Evolutionary conservation across 2,329 filamentous ascomycete species (phyloP).

Genomic region (Didymella arachidicola): DNA sequence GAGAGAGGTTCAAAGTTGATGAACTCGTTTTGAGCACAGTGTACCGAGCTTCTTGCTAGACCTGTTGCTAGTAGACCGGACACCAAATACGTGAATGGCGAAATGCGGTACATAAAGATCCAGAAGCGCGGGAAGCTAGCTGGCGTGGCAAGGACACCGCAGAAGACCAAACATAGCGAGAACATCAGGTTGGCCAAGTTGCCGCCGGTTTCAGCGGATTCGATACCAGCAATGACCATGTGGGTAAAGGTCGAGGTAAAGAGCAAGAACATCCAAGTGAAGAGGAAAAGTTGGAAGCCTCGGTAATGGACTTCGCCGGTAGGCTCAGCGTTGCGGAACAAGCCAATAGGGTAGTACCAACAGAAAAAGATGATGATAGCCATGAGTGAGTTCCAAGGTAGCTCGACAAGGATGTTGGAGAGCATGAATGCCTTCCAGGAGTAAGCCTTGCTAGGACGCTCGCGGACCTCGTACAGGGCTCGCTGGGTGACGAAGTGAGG

Average conservation of each 20-base stretch:
- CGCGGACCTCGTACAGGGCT: constrained; percentile 82
- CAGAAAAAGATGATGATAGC: constrained; percentile 78
- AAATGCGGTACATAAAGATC: constrained; percentile 78
- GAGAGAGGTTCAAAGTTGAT: constrained; percentile 46
- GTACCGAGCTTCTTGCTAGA: constrained; percentile 57
- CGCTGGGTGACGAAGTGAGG: constrained; percentile 85
- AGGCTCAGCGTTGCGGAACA: constrained; percentile 72
- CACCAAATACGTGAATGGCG: constrained; percentile 70
- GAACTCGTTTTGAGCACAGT: constrained; percentile 55
- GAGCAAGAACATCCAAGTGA: constrained; percentile 76
- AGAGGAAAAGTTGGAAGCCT: constrained; percentile 80
- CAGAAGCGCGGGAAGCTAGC: constrained; percentile 71
- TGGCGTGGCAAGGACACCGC: constrained; percentile 68
- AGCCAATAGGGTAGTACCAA: constrained; percentile 87
- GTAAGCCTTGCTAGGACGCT: constrained; percentile 84
- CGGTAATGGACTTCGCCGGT: constrained; percentile 71
- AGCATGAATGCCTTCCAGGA: constrained; percentile 87
- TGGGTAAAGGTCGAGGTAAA: constrained; percentile 84
- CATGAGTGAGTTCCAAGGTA: constrained; percentile 84
- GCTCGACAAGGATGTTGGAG: constrained; percentile 81
- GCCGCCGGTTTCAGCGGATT: constrained; percentile 76
- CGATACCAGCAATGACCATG: constrained; percentile 77
- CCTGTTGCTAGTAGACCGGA: constrained; percentile 58
- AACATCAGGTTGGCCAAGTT: constrained; percentile 80
- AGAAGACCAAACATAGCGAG: constrained; percentile 76